A percentile compares a stretch with the other conserved stretches of the same genome.
These are phyloP conservation scores for Salvia hispanica DNA, from an alignment of 257 asterid species.

Conservation along the genomic window DNA sequence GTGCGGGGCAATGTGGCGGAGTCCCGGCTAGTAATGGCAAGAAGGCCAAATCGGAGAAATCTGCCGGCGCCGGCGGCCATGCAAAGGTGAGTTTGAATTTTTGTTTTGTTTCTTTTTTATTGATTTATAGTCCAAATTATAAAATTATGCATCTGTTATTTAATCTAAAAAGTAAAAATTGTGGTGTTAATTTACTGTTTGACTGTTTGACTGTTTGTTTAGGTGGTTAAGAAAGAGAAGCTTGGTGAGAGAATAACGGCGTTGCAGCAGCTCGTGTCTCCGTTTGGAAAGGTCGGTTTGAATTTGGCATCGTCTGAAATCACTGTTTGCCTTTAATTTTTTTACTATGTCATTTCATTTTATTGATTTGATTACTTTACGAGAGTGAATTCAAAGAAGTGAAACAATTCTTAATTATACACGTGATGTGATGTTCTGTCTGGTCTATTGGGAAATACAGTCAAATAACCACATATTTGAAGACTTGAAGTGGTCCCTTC, in stretches of 20 bases:
- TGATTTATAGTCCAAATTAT: too few species aligned
- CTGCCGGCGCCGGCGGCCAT: constrained; percentile 42
- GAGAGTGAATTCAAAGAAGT: neutral
- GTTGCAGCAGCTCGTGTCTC: constrained; percentile 93
- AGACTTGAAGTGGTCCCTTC: neutral
- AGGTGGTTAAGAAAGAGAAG: constrained; percentile 72
- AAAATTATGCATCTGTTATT: neutral
- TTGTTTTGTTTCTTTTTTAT: too few species aligned
- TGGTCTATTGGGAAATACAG: neutral
- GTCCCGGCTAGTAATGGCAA: constrained; percentile 47
- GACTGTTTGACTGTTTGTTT: too few species aligned
- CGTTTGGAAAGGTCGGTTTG: constrained; percentile 83
- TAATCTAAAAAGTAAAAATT: neutral
- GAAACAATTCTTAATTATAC: neutral
- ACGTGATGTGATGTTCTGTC: neutral
- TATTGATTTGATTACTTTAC: neutral
- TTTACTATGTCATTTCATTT: too few species aligned
- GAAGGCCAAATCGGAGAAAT: constrained; percentile 48
- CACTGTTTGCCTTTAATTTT: too few species aligned
- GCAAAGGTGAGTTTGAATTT: constrained; percentile 59
- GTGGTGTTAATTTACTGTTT: constrained; percentile 8
- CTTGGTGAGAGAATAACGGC: constrained; percentile 90
- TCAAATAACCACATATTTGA: neutral
- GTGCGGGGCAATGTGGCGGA: constrained; percentile 29
- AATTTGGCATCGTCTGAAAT: neutral